Base-by-base conservation (phyloP, 2,329 filamentous ascomycete genomes). In the Aspergillus pseudotamarii region DNA sequence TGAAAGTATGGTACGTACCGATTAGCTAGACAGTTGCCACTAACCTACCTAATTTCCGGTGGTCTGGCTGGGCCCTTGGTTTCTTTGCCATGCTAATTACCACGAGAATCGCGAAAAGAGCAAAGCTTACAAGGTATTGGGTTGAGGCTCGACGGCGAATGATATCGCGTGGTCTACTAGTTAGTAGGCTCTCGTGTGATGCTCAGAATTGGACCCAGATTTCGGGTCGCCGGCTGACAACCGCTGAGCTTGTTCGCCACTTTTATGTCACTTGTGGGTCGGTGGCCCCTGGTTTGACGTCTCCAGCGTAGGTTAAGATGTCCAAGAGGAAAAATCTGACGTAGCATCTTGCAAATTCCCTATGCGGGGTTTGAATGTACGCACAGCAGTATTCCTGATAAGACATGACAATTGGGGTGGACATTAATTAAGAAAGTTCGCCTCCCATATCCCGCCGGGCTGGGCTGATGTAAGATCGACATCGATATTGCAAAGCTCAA, bases 391-490 rank as follows among this genome's bases (percentile, higher is more conserved):
- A 41, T 9, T 3, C 38, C 19, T 10, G 16, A 53, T 53, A n/a
- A 34, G 50, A 32, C 26, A 53, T 53, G 50, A 6, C 34, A 36
- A 16, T 16, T 36, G 9, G 16, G 38, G 38, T n/a, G 38, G 38
- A 9, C 16, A 41, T 41, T n/a, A 19, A 41, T 41, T n/a, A 9
- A 19, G 43, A 46, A 23, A 23, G 50, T 53, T 53, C 30, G 14
- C 14, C 32, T 26, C 50, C 50, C 30, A 30, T 21, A 19, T 53
- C 50, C 16, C 34, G 11, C 11, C 32, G 32, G 43, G 51, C 6
- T 30, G 8, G 51, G 32, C 30, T 54, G 51, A 54, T 55, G 51
- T 55, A 38, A 38, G 51, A 55, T 55, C 21, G 51, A 38, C 51
- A 26, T 55, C 34, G 19, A 38, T 9, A 5, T 36, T 8, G 11